A percentile compares a stretch with the other conserved stretches of the same genome.
Conservation (phyloP, 2,329 filamentous ascomycete species). For the Neofusicoccum laricinum region DNA sequence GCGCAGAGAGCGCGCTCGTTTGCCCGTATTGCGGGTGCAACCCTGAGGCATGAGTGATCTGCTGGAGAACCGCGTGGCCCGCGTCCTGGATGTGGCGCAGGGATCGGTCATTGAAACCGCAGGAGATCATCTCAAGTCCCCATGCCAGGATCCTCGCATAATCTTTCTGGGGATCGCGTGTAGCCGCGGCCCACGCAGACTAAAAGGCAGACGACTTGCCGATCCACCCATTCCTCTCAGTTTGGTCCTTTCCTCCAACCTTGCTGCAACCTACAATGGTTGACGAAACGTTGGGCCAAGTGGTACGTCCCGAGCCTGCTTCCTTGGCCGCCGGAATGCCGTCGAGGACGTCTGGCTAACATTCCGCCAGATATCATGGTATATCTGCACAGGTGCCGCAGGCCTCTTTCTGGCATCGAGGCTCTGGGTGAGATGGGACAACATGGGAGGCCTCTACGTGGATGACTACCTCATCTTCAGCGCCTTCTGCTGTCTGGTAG, state of each 20-base stretch:
- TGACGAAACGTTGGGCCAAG: conserved; percentile 23
- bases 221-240: background rate
- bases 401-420: conserved; percentile 29
- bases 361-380: conserved; percentile 28
- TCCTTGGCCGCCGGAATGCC: background rate
- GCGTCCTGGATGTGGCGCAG: conserved; percentile 4
- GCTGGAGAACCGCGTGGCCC: background rate
- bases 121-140: conserved; percentile 4
- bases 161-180: conserved; percentile 8
- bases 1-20: background rate
- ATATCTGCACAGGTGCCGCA: conserved; percentile 32
- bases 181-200: conserved; percentile 7
- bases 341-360: background rate
- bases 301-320: conserved; percentile 25
- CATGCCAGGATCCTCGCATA: conserved; percentile 3
- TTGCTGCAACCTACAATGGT: conserved; percentile 15
- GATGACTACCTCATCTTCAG: conserved; percentile 33
- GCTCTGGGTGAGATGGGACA: conserved; percentile 28
- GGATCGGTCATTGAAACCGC: conserved; percentile 12
- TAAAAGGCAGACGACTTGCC: conserved; percentile 13
- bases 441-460: conserved; percentile 27
- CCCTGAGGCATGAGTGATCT: background rate
- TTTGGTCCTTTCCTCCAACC: conserved; percentile 7
- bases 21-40: background rate
- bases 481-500: conserved; percentile 30